A percentile compares a stretch with the other conserved stretches of the same genome.
Evolutionary conservation across 257 asterid species (phyloP).

Genomic region (Gardenia jasminoides): DNA sequence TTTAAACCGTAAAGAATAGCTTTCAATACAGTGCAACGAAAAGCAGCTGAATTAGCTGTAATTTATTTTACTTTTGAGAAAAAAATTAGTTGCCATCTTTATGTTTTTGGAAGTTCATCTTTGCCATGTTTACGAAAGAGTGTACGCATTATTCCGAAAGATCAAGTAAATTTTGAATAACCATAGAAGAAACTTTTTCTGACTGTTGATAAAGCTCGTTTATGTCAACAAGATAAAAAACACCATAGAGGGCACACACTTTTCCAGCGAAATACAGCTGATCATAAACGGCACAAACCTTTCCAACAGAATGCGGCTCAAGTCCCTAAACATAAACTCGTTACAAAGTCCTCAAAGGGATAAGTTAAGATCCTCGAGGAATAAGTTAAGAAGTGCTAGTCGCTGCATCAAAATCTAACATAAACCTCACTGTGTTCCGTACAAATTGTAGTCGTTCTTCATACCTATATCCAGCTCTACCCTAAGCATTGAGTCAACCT

Average conservation of each 20-base stretch:
- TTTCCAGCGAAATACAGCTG: too few relatives aligned
- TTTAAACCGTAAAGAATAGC: too few relatives aligned
- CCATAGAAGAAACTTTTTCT: too few relatives aligned
- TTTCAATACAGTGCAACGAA: too few relatives aligned
- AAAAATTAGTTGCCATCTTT: neutral
- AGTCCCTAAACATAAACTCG: too few relatives aligned
- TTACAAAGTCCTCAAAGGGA: neutral
- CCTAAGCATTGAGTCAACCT: neutral
- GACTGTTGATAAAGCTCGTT: too few relatives aligned
- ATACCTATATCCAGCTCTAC: slow-evolving; percentile 26
- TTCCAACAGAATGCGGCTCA: too few relatives aligned
- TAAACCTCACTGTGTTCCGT: neutral
- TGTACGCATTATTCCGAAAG: neutral
- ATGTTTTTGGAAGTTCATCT: neutral
- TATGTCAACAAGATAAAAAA: too few relatives aligned
- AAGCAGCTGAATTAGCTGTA: neutral
- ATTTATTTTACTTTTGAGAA: neutral
- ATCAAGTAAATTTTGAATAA: neutral
- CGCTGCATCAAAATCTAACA: neutral
- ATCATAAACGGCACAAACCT: too few relatives aligned
- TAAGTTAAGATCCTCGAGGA: too few relatives aligned
- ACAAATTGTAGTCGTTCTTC: too few relatives aligned
- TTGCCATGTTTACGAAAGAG: neutral
- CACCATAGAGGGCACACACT: too few relatives aligned
- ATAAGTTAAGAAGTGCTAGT: neutral